Conservation (phyloP, 106 monocot genomes). For the Dendrobium huoshanense region DNA sequence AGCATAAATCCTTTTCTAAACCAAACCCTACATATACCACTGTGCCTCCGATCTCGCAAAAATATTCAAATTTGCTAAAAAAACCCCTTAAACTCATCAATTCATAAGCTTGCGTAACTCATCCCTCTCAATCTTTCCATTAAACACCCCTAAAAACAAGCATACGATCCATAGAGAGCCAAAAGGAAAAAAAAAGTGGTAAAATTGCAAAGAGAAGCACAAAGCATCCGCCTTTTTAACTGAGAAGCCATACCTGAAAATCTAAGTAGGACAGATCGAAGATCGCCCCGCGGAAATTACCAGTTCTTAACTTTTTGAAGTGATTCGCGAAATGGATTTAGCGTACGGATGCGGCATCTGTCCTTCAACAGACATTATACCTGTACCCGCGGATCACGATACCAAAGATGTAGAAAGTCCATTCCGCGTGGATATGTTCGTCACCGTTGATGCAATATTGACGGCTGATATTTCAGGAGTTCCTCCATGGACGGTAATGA, state of each 20-base stretch:
- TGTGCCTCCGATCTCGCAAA: neutral
- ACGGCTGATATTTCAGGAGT: neutral
- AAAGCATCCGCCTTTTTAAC: neutral
- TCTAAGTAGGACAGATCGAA: neutral
- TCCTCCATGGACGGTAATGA: neutral
- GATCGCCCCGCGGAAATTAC: neutral
- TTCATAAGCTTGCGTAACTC: neutral
- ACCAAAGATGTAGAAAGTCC: neutral
- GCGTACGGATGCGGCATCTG: neutral
- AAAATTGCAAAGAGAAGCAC: neutral
- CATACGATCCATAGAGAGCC: neutral
- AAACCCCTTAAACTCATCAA: neutral
- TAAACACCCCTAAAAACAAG: neutral
- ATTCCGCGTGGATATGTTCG: too few species aligned
- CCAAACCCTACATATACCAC: neutral
- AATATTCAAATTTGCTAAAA: neutral
- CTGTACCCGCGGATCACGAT: neutral
- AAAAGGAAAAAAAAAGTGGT: neutral
- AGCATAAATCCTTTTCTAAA: neutral
- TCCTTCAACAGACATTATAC: neutral
- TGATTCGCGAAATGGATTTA: neutral
- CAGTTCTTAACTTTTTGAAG: neutral
- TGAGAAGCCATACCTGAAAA: neutral
- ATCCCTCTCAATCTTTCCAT: neutral
- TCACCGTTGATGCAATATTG: neutral